Evolutionary conservation across 345 rosid genomes (phyloP), one percentile per base, ranked within the genome.

Genomic region (Pistacia vera): DNA sequence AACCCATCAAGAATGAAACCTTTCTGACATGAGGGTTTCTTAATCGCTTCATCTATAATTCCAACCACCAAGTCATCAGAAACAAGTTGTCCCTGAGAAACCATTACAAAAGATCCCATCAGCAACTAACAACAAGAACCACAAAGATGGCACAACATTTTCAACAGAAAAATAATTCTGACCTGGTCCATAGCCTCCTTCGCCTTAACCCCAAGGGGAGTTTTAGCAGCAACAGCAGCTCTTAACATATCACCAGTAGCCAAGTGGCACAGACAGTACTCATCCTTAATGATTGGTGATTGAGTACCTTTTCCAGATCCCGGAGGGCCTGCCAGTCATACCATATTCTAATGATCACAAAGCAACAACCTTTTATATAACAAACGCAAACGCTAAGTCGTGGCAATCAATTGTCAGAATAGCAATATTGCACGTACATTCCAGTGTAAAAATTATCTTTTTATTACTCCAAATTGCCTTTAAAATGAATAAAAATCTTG

Each of bases 251-350:
- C 99, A 9, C 99, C 99, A 46, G 99, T 92, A 63, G 99, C 97
- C 90, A 97, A 86, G 89, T 97, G 99, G 75, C 99, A 97, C 75
- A 97, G 81, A 79, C 99, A 97, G 74, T 83, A 88, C 83, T 97
- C 98, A 68, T 97, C 97, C 83, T 97, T 97, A 63, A 97, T 92
- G 8, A 92, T 83, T 11, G 98, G 97, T 36, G 98, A 97, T 64
- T 97, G 98, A 51, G 99, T 95, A 79, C 99, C 99, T 86, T 93
- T 95, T 2, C 99, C 99, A 1, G 97, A 95, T 76, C 99, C 99
- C 65, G 99, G 99, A 72, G 98, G 98, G 66, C 99, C 99, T 97
- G 86, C 76, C 67, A 81, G 80, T 63, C 54, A 75, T 56, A 76
- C 11, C 49, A 63, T 30, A 38, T 14, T 36, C 55, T 56, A 33